Conservation (phyloP, 2,329 filamentous ascomycete genomes). For the Trichoderma afroharzianum region DNA sequence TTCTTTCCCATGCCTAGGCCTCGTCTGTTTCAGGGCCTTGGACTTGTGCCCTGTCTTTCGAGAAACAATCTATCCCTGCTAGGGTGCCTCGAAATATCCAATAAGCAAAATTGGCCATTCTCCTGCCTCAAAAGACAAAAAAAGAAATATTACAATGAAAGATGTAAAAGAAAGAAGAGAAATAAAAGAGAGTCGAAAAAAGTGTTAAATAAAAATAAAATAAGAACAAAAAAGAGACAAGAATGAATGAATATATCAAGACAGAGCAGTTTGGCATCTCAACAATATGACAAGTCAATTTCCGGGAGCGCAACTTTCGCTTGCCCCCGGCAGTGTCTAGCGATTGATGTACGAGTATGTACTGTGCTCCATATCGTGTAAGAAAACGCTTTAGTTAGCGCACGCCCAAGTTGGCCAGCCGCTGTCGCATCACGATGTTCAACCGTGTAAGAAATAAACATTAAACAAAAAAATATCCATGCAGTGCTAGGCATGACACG, state of each 20-base stretch:
- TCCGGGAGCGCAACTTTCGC: neutral
- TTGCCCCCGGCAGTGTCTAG: neutral
- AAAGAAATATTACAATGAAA: neutral
- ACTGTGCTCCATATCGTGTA: neutral
- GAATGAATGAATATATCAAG: neutral
- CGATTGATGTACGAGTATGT: neutral
- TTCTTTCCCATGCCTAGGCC: constrained; percentile 1
- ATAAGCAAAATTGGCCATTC: neutral
- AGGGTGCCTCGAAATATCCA: neutral
- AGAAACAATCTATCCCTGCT: constrained; percentile 9
- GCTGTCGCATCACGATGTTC: neutral
- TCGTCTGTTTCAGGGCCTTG: constrained; percentile 12
- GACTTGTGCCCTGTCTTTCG: neutral
- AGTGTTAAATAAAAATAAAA: too few relatives aligned
- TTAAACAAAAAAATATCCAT: neutral
- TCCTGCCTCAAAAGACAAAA: neutral
- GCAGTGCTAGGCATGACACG: neutral
- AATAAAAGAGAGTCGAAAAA: neutral
- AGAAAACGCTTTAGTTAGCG: neutral
- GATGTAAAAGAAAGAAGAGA: neutral
- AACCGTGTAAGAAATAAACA: neutral
- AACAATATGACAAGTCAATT: neutral
- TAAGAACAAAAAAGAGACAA: neutral
- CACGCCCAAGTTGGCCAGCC: neutral
- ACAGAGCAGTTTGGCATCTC: neutral